Conservation (phyloP, 1,139 yeast species). For the Yamadazyma songkhlaensis region DNA sequence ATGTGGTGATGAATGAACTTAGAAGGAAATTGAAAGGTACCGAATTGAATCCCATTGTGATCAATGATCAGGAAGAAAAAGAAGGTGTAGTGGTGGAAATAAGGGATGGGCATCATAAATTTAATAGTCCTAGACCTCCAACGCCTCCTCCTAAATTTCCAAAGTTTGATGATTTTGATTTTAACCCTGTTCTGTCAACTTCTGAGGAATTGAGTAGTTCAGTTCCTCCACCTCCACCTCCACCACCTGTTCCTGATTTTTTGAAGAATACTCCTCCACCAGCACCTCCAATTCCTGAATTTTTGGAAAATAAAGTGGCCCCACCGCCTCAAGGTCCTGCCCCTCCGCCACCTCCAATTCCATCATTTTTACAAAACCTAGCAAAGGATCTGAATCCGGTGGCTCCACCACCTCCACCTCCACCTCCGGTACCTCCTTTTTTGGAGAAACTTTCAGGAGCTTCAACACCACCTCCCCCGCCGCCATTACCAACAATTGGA, state of each 20-base stretch:
- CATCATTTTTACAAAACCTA: conserved; percentile 17
- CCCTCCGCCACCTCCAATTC: conserved; percentile 21
- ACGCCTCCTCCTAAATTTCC: conserved; percentile 18
- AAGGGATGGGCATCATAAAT: conserved; percentile 6
- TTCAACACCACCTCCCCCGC: conserved; percentile 20
- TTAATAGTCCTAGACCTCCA: conserved; percentile 16
- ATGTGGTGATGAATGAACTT: conserved; percentile 15
- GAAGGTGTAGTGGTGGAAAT: conserved; percentile 4
- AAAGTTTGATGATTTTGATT: conserved; percentile 2
- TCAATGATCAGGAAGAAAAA: conserved; percentile 1
- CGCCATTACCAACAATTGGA: no score
- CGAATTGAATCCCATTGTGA: conserved; percentile 6
- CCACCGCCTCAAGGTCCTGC: conserved; percentile 5
- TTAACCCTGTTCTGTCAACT: background rate
- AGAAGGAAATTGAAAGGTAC: conserved; percentile 10
- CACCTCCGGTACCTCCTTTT: conserved; percentile 13
- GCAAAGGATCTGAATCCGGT: no score
- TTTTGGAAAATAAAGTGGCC: conserved; percentile 9
- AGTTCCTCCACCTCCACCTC: conserved; percentile 18
- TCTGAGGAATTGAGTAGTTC: no score
- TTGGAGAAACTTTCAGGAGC: conserved; percentile 8
- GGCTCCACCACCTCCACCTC: conserved; percentile 19
- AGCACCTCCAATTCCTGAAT: conserved; percentile 20
- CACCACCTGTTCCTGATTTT: conserved; percentile 27
- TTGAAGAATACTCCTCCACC: conserved; percentile 12